Base-by-base conservation (phyloP, 768 basidiomycete genomes). In the Leccinellum rugosiceps region DNA sequence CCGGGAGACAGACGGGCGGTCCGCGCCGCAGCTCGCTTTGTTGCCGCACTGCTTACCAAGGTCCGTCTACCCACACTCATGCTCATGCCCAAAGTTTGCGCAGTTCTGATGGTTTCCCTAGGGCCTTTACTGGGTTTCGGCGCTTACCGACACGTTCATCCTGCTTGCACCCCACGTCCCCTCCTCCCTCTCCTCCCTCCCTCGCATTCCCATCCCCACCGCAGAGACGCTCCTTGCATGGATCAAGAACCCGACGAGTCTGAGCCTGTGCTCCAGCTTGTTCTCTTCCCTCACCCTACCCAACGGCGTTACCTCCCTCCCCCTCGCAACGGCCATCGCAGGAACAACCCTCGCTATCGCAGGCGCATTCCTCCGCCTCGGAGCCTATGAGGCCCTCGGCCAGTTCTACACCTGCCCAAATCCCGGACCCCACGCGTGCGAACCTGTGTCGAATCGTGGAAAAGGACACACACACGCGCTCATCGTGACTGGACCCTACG, bases 341-440 rank as follows among this genome's bases (percentile, higher is more conserved):
- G 82, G 80, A 2, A 73, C 72, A 23, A 52, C 68, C n/a, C 62
- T 82, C 51, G 71, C 72, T 14, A 63, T 69, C 23, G 23, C 73
- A 0, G 82, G 80, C 14, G 78, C 76, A 0, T 75, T 72, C 50
- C 72, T 80, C 50, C 74, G 81, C 23, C 68, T 67, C 57, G 47
- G 57, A 13, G 81, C 63, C n/a, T 69, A 56, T 26, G 50, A 53
- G 10, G 43, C 60, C 26, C 65, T 70, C 10, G 69, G 65, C 14
- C 61, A 49, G 3, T 64, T 69, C 50, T 70, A 71, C 50, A 58
- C 62, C 19, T 64, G 64, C 28, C 43, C 56, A 1, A 58, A 61
- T 13, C 53, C 25, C 0, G 57, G 67, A 2, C 6, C 52, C 5
- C 50, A 59, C 13, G 48, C 54, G 6, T 59, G 58, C 50, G 19